phyloP scores from a whole-genome alignment of 306 rosid species.

The Inga leiocalycina region DNA sequence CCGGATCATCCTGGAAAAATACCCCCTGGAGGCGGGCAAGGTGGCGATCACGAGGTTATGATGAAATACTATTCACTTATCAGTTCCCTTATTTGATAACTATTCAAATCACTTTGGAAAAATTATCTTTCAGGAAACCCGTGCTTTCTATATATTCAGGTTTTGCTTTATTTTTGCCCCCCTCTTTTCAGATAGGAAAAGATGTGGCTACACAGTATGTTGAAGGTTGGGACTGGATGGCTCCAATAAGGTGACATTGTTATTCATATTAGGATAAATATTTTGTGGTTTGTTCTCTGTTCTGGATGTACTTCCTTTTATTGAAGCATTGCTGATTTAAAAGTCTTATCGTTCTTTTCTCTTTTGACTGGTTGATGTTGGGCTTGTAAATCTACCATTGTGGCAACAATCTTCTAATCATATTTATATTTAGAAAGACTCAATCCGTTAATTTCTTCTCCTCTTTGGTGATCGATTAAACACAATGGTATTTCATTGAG shows the following conservation, averaged over 20 bases:
- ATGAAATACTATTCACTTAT: neutral
- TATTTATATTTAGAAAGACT: neutral
- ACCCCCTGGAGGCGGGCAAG: constrained; percentile 86
- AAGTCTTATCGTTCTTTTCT: neutral
- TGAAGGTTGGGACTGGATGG: constrained; percentile 98
- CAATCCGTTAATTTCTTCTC: neutral
- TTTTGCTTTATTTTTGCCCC: neutral
- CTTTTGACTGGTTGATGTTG: constrained; percentile 11
- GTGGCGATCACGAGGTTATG: constrained; percentile 94
- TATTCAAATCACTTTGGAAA: constrained; percentile 1
- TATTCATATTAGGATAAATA: constrained; percentile 19
- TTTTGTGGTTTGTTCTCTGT: constrained; percentile 24
- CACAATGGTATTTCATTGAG: neutral
- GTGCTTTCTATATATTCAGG: constrained; percentile 27
- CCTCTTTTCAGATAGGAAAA: constrained; percentile 77
- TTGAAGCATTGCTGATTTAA: neutral
- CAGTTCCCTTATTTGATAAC: constrained; percentile 24
- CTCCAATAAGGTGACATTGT: constrained; percentile 89
- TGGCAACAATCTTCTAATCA: constrained; percentile 24
- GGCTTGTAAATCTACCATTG: neutral
- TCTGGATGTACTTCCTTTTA: neutral
- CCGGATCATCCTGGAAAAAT: constrained; percentile 95
- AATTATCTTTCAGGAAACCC: constrained; percentile 1
- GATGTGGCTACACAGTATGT: constrained; percentile 94
- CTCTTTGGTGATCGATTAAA: neutral